Evolutionary conservation across 768 basidiomycete genomes (phyloP).

Genomic region (Holtermannia corniformis): DNA sequence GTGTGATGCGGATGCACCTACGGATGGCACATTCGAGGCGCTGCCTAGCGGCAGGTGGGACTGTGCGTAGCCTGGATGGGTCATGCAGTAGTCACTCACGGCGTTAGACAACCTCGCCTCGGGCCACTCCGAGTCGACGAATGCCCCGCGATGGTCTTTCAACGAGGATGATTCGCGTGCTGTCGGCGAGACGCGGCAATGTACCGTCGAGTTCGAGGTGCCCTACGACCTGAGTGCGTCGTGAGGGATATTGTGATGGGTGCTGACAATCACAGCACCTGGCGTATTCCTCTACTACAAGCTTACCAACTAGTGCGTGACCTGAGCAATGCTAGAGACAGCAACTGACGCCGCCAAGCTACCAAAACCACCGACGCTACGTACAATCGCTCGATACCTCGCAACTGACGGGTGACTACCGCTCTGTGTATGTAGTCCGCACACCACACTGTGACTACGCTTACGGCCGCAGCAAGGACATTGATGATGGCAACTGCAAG

Average conservation of each 20-base stretch:
- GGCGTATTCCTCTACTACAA: constrained; percentile 93
- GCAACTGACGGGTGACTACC: constrained; percentile 64
- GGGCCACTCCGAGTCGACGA: constrained; percentile 41
- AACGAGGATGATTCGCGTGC: constrained; percentile 47
- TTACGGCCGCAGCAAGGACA: constrained; percentile 15
- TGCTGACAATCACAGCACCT: constrained; percentile 37
- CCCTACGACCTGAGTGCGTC: constrained; percentile 56
- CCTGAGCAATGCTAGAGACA: background rate
- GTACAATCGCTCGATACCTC: constrained; percentile 79
- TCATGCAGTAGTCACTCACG: background rate
- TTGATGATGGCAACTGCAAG: constrained; percentile 66
- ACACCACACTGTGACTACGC: background rate
- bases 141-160: constrained; percentile 66
- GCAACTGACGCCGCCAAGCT: constrained; percentile 52
- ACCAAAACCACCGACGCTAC: constrained; percentile 96
- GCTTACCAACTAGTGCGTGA: constrained; percentile 40
- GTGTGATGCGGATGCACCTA: constrained; percentile 59
- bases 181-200: constrained; percentile 49
- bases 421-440: constrained; percentile 23
- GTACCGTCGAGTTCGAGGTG: constrained; percentile 70
- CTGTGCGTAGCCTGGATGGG: constrained; percentile 24
- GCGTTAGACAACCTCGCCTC: constrained; percentile 43
- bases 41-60: constrained; percentile 47
- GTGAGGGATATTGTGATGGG: background rate
- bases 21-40: constrained; percentile 46